phyloP scores from a whole-genome alignment of 495 filamentous ascomycete genomes.

The Polyplosphaeria fusca region DNA sequence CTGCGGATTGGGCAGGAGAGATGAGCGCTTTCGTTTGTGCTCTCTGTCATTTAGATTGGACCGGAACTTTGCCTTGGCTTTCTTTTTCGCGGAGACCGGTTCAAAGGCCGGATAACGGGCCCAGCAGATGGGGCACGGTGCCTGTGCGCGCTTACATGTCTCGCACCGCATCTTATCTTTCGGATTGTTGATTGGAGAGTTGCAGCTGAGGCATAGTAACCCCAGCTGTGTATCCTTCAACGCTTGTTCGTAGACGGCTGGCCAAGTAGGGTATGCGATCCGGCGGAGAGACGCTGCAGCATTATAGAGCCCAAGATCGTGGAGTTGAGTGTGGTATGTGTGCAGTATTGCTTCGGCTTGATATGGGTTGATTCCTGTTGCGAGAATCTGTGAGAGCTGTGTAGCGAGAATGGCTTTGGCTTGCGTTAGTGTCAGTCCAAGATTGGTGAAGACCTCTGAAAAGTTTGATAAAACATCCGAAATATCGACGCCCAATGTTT shows the following conservation, averaged over 20 bases:
- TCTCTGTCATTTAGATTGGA: constrained; percentile 14
- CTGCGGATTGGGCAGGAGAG: constrained; percentile 1
- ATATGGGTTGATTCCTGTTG: constrained; percentile 37
- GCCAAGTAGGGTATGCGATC: constrained; percentile 40
- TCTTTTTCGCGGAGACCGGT: constrained; percentile 18
- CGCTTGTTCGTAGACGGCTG: constrained; percentile 40
- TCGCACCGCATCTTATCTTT: constrained; percentile 36
- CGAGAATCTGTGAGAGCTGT: constrained; percentile 27
- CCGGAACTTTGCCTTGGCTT: constrained; percentile 19
- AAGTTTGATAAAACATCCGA: constrained; percentile 25
- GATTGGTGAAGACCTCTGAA: constrained; percentile 24
- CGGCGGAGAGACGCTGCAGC: constrained; percentile 38
- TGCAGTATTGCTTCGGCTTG: constrained; percentile 42
- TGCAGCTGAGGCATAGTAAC: constrained; percentile 38
- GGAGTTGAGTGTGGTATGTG: constrained; percentile 44
- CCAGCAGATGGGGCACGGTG: constrained; percentile 41
- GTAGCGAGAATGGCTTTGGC: constrained; percentile 26
- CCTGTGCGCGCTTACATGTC: constrained; percentile 34
- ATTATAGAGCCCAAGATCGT: constrained; percentile 32
- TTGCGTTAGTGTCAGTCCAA: constrained; percentile 30
- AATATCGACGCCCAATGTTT: constrained; percentile 9
- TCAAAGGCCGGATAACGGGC: constrained; percentile 36
- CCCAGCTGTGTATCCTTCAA: constrained; percentile 37
- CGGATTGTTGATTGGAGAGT: constrained; percentile 37
- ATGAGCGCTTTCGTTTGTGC: constrained; percentile 24